phyloP scores from a whole-genome alignment of 2,329 filamentous ascomycete genomes.

The Fusarium liriodendri region DNA sequence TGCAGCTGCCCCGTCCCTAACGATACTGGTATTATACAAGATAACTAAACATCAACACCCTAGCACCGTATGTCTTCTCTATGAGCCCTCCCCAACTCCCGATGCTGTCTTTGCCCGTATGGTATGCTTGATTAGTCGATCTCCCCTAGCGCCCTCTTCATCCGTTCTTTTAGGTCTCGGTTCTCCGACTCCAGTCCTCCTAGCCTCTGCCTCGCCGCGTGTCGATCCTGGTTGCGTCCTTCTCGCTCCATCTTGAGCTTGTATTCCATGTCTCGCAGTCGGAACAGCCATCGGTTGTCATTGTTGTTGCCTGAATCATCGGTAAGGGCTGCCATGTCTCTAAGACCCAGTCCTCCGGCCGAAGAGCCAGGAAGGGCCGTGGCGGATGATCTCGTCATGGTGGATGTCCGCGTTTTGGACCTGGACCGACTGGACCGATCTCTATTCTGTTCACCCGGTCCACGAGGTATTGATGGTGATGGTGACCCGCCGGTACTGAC shows the following conservation, averaged over 20 bases:
- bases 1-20: constrained; percentile 20
- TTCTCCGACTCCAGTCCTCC: constrained; percentile 82
- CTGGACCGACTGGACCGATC: constrained; percentile 50
- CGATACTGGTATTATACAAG: constrained; percentile 41
- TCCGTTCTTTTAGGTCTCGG: constrained; percentile 72
- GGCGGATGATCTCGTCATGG: constrained; percentile 47
- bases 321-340: constrained; percentile 44
- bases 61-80: constrained; percentile 35
- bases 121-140: constrained; percentile 35
- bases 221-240: constrained; percentile 84
- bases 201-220: constrained; percentile 82
- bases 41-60: constrained; percentile 35
- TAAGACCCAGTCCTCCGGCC: constrained; percentile 37
- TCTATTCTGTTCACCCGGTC: constrained; percentile 59
- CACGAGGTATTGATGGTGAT: constrained; percentile 65
- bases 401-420: constrained; percentile 46
- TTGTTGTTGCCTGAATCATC: constrained; percentile 45
- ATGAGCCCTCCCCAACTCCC: constrained; percentile 24
- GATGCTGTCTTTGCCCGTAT: not conserved
- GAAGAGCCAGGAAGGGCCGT: constrained; percentile 43
- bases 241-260: constrained; percentile 92
- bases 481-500: constrained; percentile 57
- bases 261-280: constrained; percentile 87
- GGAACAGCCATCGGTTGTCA: constrained; percentile 85
- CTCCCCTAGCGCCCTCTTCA: constrained; percentile 56